A percentile compares a stretch with the other conserved stretches of the same genome.
Conservation (phyloP, 2,329 filamentous ascomycete species). For the Neonectria faginata region DNA sequence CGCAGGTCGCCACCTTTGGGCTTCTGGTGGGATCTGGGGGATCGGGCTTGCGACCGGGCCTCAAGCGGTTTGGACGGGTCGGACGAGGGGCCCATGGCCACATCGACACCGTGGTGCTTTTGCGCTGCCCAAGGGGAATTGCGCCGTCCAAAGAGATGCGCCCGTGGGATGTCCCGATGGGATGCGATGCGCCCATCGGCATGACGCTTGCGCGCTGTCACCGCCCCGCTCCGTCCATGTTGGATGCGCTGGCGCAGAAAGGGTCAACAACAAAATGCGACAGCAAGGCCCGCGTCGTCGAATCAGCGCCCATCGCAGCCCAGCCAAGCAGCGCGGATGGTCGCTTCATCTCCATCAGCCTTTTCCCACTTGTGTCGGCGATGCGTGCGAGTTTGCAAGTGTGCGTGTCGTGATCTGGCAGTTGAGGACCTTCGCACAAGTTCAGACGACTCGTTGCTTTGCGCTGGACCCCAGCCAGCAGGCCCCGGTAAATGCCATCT, state of each 20-base stretch:
- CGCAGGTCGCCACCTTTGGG: conserved; percentile 32
- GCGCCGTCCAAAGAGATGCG: conserved; percentile 32
- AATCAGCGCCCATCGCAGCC: conserved; percentile 45
- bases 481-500: conserved; percentile 18
- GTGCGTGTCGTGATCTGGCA: conserved; percentile 18
- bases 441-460: conserved; percentile 31
- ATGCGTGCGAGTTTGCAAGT: conserved; percentile 16
- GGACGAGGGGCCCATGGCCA: conserved; percentile 10
- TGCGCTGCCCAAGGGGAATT: conserved; percentile 32
- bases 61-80: conserved; percentile 11
- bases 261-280: conserved; percentile 47
- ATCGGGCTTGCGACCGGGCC: conserved; percentile 14
- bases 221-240: conserved; percentile 45
- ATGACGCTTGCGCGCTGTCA: conserved; percentile 48
- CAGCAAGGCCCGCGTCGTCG: conserved; percentile 37
- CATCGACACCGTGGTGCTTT: conserved; percentile 16
- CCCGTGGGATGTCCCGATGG: conserved; percentile 39
- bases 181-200: conserved; percentile 46
- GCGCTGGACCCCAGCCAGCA: conserved; percentile 18
- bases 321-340: conserved; percentile 34
- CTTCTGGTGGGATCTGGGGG: background rate
- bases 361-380: conserved; percentile 20
- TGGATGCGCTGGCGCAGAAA: conserved; percentile 45
- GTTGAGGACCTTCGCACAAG: conserved; percentile 6
- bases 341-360: conserved; percentile 37